Evolutionary conservation across 371 early-diverging fungal species (phyloP).

Genomic region (Mortierella sp.): DNA sequence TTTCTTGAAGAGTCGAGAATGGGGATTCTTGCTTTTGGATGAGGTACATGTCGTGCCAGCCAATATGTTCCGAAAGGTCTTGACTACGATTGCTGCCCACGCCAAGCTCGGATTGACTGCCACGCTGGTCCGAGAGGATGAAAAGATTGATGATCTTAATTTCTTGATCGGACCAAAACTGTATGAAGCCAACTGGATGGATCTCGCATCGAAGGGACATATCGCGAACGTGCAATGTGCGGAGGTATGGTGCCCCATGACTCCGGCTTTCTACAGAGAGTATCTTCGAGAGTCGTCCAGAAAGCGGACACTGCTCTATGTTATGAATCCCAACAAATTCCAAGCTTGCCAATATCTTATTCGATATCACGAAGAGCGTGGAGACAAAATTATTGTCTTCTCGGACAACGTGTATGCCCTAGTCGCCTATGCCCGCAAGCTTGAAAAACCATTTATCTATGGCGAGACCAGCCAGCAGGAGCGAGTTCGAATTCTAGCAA

Average conservation of each 20-base stretch:
- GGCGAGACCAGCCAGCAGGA: slow-evolving; percentile 98
- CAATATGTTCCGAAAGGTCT: slow-evolving; percentile 98
- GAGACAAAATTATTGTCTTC: slow-evolving; percentile 99
- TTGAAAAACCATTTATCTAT: slow-evolving; percentile 96
- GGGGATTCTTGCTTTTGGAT: slow-evolving; percentile 99
- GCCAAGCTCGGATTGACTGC: slow-evolving; percentile 99
- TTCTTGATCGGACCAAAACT: slow-evolving; percentile 99
- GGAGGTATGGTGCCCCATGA: slow-evolving; percentile 99
- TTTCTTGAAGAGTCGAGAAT: slow-evolving; percentile 92
- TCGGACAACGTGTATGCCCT: slow-evolving; percentile 99
- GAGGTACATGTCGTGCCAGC: slow-evolving; percentile 99
- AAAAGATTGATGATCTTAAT: slow-evolving; percentile 99
- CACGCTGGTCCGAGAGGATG: slow-evolving; percentile 99
- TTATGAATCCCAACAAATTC: slow-evolving; percentile 99
- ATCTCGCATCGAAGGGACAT: slow-evolving; percentile 96
- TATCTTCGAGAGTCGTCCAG: slow-evolving; percentile 86
- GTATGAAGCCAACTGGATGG: slow-evolving; percentile 99
- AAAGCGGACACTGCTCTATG: slow-evolving; percentile 91
- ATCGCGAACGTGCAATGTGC: slow-evolving; percentile 99
- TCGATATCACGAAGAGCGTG: slow-evolving; percentile 93
- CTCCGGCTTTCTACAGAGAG: slow-evolving; percentile 97
- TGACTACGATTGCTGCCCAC: slow-evolving; percentile 96
- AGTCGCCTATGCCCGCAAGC: slow-evolving; percentile 92
- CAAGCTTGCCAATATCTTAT: slow-evolving; percentile 99
- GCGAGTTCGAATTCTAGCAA: slow-evolving; percentile 94